A percentile compares a stretch with the other conserved stretches of the same genome.
These are phyloP conservation scores for Phytopythium helicoides DNA, from an alignment of 352 stramenopile genomes.

Conservation along the genomic window DNA sequence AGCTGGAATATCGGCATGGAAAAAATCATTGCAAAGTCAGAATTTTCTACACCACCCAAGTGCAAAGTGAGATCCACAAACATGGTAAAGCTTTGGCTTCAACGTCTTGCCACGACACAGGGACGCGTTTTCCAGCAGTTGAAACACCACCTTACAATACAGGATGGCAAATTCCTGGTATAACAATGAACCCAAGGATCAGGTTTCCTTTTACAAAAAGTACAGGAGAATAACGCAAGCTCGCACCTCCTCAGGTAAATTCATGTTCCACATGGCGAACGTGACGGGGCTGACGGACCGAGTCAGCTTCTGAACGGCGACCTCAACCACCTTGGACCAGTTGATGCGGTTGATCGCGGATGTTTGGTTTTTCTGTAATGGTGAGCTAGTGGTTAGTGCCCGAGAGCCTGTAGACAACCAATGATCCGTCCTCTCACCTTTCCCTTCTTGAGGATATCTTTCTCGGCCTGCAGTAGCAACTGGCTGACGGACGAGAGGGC, in stretches of 20 bases:
- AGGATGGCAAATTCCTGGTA: conserved; percentile 71
- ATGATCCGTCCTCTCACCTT: conserved; percentile 18
- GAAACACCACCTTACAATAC: conserved; percentile 68
- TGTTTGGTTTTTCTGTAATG: conserved; percentile 26
- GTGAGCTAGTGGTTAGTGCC: background rate
- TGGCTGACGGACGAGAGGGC: conserved; percentile 50
- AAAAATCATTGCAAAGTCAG: no score
- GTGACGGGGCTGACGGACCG: conserved; percentile 62
- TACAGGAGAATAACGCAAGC: no score
- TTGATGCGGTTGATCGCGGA: conserved; percentile 41
- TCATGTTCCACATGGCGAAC: conserved; percentile 79
- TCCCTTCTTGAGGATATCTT: conserved; percentile 64
- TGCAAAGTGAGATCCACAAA: conserved; percentile 12
- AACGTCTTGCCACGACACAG: conserved; percentile 60
- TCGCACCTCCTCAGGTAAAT: conserved; percentile 67
- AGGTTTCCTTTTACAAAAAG: no score
- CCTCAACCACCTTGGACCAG: conserved; percentile 68
- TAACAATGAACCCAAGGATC: no score
- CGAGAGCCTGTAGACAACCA: no score
- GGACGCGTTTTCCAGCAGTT: conserved; percentile 60
- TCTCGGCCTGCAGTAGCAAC: conserved; percentile 47
- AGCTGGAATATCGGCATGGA: conserved; percentile 27
- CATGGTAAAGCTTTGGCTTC: conserved; percentile 67
- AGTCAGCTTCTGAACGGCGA: conserved; percentile 47
- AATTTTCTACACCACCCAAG: background rate